Evolutionary conservation across 768 basidiomycete genomes (phyloP), one percentile per base, ranked within the genome.

Genomic region (Sistotremastrum suecicum): DNA sequence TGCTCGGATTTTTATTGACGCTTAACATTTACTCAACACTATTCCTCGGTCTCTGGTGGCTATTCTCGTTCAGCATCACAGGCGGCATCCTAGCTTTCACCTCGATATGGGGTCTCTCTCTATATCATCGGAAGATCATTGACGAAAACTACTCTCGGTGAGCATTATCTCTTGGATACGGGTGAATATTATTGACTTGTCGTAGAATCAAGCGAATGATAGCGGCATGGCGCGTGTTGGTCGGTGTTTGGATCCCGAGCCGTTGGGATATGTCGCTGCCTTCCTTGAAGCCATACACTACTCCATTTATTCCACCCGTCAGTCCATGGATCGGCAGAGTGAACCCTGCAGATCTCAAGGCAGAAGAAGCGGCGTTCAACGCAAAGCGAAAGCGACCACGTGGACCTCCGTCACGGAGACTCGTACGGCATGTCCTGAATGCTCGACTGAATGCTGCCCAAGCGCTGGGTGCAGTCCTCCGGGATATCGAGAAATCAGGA

Each of bases 221-320:
- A 11, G 87, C 92, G 4, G 80, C 91, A n/a, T 99, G 94, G 91
- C 80, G 89, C 45, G 79, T 95, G n/a, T 74, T 99, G 9, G 75
- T 97, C 51, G 95, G 92, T 5, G 78, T 98, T 8, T 98, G 95
- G 95, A 72, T 74, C 0, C 91, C 92, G 4, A 79, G 75, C 58
- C 68, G 65, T 39, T 87, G 81, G 79, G 92, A 95, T 52, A 67
- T 92, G 39, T 75, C 86, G 4, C 60, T 84, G 29, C 57, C 74
- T n/a, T 77, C 83, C 3, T 71, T 94, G 43, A 68, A 78, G 9
- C 78, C 74, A 47, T 88, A 86, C 58, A 84, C 74, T 5, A 75
- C 71, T 10, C 83, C 84, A 3, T 61, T 61, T 11, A 65, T 68
- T 7, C 85, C 84, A 1, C 72, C 80, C 5, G 74, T 75, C 54